Base-by-base conservation (phyloP, 495 filamentous ascomycete genomes). In the Hypoxylon fuscum region DNA sequence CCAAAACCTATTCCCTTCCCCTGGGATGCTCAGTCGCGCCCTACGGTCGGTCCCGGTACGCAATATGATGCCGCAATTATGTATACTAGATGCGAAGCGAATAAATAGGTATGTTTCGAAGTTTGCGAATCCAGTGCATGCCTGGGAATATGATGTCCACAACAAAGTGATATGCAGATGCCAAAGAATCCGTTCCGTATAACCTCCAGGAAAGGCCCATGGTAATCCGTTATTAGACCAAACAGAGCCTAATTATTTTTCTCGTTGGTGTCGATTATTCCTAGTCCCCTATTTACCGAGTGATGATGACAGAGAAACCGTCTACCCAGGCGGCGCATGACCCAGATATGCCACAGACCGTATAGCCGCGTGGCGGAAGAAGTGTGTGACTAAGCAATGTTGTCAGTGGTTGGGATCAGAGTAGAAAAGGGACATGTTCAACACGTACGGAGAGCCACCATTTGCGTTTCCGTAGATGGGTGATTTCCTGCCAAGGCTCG, bases 321-420 rank as follows among this genome's bases (percentile, higher is more conserved):
- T 97, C 93, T 23, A 98, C 70, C 91, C 91, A 97, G 55, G 83
- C 69, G 11, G 81, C 91, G 65, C 85, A 92, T 56, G 90, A 91
- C 35, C 95, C 95, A 10, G 90, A 89, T 59, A 97, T 78, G 35
- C 95, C 95, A 62, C 88, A 91, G 72, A 98, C 87, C 68, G 84
- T 91, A 74, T 92, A 97, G 38, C 94, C 94, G 59, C 90, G 83
- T 20, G 95, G 95, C 22, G 94, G 92, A 43, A 97, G 90, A 34
- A 98, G 80, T 6, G 89, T 95, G 72, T 92, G 90, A 42, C 94
- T 98, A 68, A 23, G 22, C 42, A 60, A 42, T 42, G 21, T 37
- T 49, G 45, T 73, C 62, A 71, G 54, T 47, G 64, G 8, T 38
- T 2, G 55, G 11, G 11, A 22, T 22, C 12, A 22, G 29, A 21